Conservation (phyloP, 2,329 filamentous ascomycete genomes). For the Atkinsonella hypoxylon region DNA sequence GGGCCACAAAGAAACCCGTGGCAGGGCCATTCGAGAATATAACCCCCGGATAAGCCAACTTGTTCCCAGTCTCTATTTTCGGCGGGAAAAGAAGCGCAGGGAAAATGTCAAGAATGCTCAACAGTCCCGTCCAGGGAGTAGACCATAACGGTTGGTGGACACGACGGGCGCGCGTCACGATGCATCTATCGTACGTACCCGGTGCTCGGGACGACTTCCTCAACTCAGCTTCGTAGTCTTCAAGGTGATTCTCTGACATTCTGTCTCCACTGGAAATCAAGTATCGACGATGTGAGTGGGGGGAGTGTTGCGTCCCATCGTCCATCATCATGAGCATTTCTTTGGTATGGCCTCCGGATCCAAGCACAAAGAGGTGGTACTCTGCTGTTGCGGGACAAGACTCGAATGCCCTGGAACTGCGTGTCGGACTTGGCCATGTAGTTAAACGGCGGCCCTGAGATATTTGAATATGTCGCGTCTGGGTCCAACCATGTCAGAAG, state of each 20-base stretch:
- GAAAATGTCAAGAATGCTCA: constrained; percentile 53
- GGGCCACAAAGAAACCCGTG: constrained; percentile 65
- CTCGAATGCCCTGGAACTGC: background rate
- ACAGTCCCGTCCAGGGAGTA: constrained; percentile 55
- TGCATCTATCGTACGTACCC: constrained; percentile 50
- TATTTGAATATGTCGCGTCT: constrained; percentile 22
- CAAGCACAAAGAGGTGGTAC: constrained; percentile 70
- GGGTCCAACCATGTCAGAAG: background rate
- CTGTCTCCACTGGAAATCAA: constrained; percentile 65
- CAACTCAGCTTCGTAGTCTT: constrained; percentile 33
- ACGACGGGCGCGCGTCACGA: constrained; percentile 62
- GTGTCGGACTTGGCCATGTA: constrained; percentile 7
- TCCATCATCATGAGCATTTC: constrained; percentile 84
- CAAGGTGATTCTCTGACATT: constrained; percentile 54
- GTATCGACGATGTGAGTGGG: constrained; percentile 62
- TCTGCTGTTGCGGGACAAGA: constrained; percentile 10
- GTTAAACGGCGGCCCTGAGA: constrained; percentile 10
- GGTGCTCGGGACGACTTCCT: constrained; percentile 14
- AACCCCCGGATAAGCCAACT: constrained; percentile 49
- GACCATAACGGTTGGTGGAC: constrained; percentile 74
- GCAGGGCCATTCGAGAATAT: constrained; percentile 84
- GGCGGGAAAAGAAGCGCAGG: constrained; percentile 35
- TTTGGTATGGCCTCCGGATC: constrained; percentile 86
- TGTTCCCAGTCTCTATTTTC: constrained; percentile 10
- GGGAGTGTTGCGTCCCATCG: constrained; percentile 38